Percentiles rank a stretch among this genome's conserved stretches.
These are phyloP conservation scores for Knoxdaviesia capensis DNA, from an alignment of 2,329 filamentous ascomycete species.

Conservation along the genomic window DNA sequence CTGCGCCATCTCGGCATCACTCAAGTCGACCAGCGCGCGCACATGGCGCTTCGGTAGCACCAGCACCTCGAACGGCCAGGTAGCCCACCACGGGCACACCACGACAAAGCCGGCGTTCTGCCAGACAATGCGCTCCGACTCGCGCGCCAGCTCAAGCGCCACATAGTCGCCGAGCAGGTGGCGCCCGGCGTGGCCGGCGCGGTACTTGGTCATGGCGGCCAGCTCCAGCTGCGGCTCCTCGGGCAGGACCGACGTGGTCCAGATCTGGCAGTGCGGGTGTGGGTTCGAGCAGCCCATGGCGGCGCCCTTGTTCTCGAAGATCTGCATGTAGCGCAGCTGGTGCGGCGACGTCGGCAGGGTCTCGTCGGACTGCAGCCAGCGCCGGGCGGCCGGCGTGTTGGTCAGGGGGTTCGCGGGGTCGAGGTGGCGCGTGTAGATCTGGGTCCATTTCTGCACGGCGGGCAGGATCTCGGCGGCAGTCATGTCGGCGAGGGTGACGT, in stretches of 20 bases:
- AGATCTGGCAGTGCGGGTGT: slow-evolving; percentile 90
- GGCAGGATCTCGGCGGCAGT: slow-evolving; percentile 54
- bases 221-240: slow-evolving; percentile 76
- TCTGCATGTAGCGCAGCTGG: slow-evolving; percentile 69
- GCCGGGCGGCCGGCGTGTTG: slow-evolving; percentile 14
- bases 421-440: slow-evolving; percentile 69
- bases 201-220: slow-evolving; percentile 59
- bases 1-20: slow-evolving; percentile 44
- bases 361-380: slow-evolving; percentile 19
- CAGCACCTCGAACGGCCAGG: slow-evolving; percentile 94
- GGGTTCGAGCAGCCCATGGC: slow-evolving; percentile 99
- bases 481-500: slow-evolving; percentile 86
- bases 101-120: slow-evolving; percentile 72
- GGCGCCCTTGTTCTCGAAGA: slow-evolving; percentile 96
- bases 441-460: slow-evolving; percentile 77
- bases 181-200: slow-evolving; percentile 45
- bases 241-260: slow-evolving; percentile 79
- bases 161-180: slow-evolving; percentile 80
- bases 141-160: slow-evolving; percentile 58
- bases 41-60: slow-evolving; percentile 71
- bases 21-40: slow-evolving; percentile 66
- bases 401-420: slow-evolving; percentile 48
- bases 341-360: slow-evolving; percentile 15
- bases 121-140: slow-evolving; percentile 61
- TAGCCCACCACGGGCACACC: slow-evolving; percentile 92